phyloP scores from a whole-genome alignment of 1,284 basidiomycete species.

The Malassezia japonica region DNA sequence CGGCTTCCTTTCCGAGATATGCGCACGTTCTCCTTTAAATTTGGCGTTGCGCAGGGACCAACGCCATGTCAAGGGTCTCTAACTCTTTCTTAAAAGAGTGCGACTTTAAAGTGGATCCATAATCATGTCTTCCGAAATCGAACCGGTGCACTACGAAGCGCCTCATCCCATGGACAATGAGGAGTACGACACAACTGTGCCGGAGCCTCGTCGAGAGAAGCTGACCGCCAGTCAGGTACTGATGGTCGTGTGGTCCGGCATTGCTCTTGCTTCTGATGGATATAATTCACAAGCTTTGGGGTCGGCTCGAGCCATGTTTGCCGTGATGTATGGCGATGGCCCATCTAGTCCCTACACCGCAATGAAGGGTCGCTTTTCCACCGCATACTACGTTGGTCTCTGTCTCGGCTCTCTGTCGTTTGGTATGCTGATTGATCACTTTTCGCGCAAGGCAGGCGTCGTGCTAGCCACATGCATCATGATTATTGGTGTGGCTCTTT shows the following conservation, averaged over 20 bases:
- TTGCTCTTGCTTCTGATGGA: constrained; percentile 33
- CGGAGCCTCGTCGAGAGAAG: too few species aligned
- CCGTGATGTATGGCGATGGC: constrained; percentile 9
- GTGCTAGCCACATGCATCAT: constrained; percentile 30
- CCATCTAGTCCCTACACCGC: constrained; percentile 3
- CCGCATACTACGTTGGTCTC: constrained; percentile 16
- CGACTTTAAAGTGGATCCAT: too few species aligned
- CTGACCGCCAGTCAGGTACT: background rate
- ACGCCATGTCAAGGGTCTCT: too few species aligned
- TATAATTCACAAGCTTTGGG: constrained; percentile 33
- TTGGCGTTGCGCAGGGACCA: too few species aligned
- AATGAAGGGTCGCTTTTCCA: constrained; percentile 33
- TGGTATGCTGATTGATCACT: constrained; percentile 29
- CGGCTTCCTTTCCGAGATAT: too few species aligned
- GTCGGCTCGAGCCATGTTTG: constrained; percentile 11
- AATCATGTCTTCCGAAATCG: too few species aligned
- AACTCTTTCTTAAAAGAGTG: too few species aligned
- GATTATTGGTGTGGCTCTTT: constrained; percentile 30
- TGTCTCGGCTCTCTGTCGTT: constrained; percentile 13
- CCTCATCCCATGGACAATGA: too few species aligned
- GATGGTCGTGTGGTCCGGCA: constrained; percentile 19
- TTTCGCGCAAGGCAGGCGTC: constrained; percentile 35
- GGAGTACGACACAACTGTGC: too few species aligned
- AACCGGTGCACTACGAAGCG: too few species aligned
- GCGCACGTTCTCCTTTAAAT: too few species aligned